A percentile compares a stretch with the other conserved stretches of the same genome.
Conservation (phyloP, 1,139 yeast genomes). For the Pichia sp. region DNA sequence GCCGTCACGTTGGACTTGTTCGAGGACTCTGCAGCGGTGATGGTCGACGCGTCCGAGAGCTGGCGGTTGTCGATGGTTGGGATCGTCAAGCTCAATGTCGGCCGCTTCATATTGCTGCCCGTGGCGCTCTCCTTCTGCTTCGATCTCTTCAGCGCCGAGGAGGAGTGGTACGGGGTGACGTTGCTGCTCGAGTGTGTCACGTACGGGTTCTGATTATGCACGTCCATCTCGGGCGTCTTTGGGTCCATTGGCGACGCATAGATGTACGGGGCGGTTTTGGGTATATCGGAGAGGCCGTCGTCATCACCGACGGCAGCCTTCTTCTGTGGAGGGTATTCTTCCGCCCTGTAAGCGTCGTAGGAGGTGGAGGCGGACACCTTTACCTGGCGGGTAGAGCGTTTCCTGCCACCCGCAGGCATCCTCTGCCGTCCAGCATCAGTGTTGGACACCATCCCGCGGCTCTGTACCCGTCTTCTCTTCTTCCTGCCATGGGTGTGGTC, state of each 20-base stretch:
- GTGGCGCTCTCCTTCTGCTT: conserved; percentile 11
- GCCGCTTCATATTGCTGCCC: conserved; percentile 21
- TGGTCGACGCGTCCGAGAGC: conserved; percentile 12
- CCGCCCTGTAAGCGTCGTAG: not conserved
- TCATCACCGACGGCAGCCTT: conserved; percentile 31
- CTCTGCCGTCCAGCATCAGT: not conserved
- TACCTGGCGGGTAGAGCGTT: not conserved
- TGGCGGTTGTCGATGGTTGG: conserved; percentile 25
- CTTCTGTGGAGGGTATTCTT: conserved; percentile 18
- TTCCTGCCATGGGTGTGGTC: too few species aligned
- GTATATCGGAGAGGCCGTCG: conserved; percentile 19
- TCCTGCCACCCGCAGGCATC: not conserved
- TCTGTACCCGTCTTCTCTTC: too few species aligned
- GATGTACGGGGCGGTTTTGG: conserved; percentile 2
- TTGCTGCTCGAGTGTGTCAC: conserved; percentile 4
- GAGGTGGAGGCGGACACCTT: not conserved
- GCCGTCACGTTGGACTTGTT: conserved; percentile 6
- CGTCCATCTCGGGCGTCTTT: conserved; percentile 12
- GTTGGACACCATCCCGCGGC: too few species aligned
- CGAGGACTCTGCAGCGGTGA: conserved; percentile 19
- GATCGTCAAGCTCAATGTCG: conserved; percentile 31
- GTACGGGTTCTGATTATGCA: not conserved
- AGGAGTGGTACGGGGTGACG: conserved; percentile 15
- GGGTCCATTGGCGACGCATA: conserved; percentile 12
- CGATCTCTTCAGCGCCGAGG: conserved; percentile 12